Percentiles rank a stretch among this genome's conserved stretches.
phyloP scores from a whole-genome alignment of 805 yeast genomes.

The Zygosaccharomyces pseudorouxii region DNA sequence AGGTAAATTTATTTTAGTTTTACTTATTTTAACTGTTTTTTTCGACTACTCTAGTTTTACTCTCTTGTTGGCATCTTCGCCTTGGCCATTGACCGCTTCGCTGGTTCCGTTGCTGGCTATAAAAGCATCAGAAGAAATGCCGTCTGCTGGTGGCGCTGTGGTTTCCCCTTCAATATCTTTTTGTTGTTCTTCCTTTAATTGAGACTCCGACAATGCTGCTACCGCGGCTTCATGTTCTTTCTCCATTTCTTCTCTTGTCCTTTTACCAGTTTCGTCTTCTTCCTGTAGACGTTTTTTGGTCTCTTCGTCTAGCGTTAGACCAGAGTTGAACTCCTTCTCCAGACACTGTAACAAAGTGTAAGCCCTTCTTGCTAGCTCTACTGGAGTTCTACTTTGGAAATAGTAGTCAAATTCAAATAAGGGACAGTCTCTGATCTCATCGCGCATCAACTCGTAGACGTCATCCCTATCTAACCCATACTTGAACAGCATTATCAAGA shows the following conservation, averaged over 20 bases:
- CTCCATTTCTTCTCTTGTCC: constrained; percentile 23
- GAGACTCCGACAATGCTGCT: constrained; percentile 4
- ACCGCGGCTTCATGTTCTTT: constrained; percentile 9
- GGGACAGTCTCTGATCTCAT: constrained; percentile 67
- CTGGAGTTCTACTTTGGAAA: constrained; percentile 70
- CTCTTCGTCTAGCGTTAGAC: constrained; percentile 24
- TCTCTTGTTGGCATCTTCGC: constrained; percentile 12
- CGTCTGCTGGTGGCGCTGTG: not conserved
- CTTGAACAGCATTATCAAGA: constrained; percentile 72
- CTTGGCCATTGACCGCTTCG: constrained; percentile 2
- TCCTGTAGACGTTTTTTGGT: constrained; percentile 24
- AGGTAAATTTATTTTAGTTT: not conserved
- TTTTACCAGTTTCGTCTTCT: constrained; percentile 31
- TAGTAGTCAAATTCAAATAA: constrained; percentile 85
- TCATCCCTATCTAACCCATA: constrained; percentile 78
- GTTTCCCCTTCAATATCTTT: not conserved
- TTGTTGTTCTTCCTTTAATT: constrained; percentile 4
- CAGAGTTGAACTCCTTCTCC: constrained; percentile 59
- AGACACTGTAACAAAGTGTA: constrained; percentile 71
- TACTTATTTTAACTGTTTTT: not conserved
- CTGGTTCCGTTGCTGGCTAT: not conserved
- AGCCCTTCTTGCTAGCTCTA: constrained; percentile 79
- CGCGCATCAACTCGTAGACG: constrained; percentile 72
- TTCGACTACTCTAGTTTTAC: constrained; percentile 10
- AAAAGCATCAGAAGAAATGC: not conserved